Base-by-base conservation (phyloP, 106 monocot genomes). In the Hemerocallis citrina region DNA sequence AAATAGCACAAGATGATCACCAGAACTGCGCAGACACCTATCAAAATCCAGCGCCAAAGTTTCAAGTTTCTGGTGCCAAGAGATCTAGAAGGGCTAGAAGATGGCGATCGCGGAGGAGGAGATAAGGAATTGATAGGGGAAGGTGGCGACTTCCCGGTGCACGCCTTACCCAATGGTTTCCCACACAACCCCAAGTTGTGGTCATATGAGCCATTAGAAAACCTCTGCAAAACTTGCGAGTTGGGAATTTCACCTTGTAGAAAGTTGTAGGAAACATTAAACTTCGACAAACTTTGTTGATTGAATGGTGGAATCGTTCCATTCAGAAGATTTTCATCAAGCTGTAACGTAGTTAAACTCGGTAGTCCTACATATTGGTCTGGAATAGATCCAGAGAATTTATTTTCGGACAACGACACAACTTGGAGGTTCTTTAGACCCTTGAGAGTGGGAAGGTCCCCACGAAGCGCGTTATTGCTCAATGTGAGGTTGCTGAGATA, bases 241-340 rank as follows among this genome's bases (percentile, higher is more conserved):
- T 34, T 41, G 5, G 82, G 82, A 20, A 81, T 63, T n/a, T 4
- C 34, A 12, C 82, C 82, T 28, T 61, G 34, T 13, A 82, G 69
- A 23, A 82, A 77, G 61, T 82, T 82, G 50, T 69, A 51, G 5
- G 82, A 77, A 2, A 77, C 82, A 29, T 77, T 74, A 68, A 82
- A 70, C 11, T 32, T 45, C 14, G 19, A 16, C 41, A 82, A 52
- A 4, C 52, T 62, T 0, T 37, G 52, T 34, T 82, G 82, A 20
- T 74, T 51, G 60, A 82, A 77, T 10, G 62, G 61, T 8, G 82
- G 82, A 13, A 82, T 64, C 6, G 59, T 50, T 6, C 82, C 73
- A 10, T 47, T 69, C 28, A 82, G 68, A 52, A 82, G 68, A 47
- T 82, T 82, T 22, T 82, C 73, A 56, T 82, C 73, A 44, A 82